phyloP scores from a whole-genome alignment of 169 alveolate genomes.

The Cryptosporidium meleagridis region DNA sequence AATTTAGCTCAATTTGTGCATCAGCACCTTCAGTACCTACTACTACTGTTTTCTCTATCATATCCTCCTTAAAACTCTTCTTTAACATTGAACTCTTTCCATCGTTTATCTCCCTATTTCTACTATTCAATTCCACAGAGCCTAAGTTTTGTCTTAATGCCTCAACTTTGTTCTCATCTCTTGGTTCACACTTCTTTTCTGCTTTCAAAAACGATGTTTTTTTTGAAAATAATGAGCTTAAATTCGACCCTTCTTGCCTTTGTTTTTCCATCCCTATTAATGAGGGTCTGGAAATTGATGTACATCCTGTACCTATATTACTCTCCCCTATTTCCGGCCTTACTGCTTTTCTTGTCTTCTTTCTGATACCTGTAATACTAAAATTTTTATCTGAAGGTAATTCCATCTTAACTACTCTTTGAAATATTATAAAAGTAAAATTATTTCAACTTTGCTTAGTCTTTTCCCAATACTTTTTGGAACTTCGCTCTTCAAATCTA shows the following conservation, averaged over 20 bases:
- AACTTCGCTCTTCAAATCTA: neutral
- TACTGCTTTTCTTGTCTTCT: slow-evolving; percentile 51
- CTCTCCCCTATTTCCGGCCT: slow-evolving; percentile 49
- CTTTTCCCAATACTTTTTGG: neutral
- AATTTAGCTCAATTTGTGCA: neutral
- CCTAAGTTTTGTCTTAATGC: neutral
- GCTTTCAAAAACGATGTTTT: neutral
- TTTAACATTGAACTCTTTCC: neutral
- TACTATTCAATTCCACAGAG: neutral
- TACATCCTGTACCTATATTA: slow-evolving; percentile 5
- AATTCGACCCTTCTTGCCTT: neutral
- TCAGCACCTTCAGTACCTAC: neutral
- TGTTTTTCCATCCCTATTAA: slow-evolving; percentile 12
- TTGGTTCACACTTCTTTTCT: neutral
- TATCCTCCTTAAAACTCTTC: neutral
- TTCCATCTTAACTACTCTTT: neutral
- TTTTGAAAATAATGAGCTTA: neutral
- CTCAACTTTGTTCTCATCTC: neutral
- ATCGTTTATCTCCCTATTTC: neutral
- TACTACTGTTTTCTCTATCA: neutral
- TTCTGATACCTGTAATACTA: slow-evolving; percentile 16
- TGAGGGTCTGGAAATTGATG: slow-evolving; percentile 23
- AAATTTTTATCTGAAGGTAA: neutral
- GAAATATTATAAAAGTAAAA: neutral
- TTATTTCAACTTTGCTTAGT: neutral